Conservation (phyloP, 1,284 basidiomycete species). For the Cryptococcus sp. region DNA sequence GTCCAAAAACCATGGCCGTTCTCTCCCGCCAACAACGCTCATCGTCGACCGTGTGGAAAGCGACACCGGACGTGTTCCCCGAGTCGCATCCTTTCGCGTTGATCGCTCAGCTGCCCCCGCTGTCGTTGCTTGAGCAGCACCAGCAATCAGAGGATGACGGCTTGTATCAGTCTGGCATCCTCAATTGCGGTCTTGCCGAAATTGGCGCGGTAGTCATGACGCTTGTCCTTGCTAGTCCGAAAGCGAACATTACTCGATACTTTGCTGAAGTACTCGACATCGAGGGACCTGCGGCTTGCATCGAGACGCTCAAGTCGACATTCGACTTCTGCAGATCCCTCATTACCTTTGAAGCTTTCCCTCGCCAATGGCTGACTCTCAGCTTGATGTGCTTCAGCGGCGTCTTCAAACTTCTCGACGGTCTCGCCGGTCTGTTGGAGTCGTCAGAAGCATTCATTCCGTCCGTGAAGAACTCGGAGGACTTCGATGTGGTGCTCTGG, state of each 20-base stretch:
- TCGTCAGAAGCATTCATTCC: constrained; percentile 70
- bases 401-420: constrained; percentile 83
- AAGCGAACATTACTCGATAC: constrained; percentile 75
- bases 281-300: constrained; percentile 78
- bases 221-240: constrained; percentile 75
- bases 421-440: constrained; percentile 74
- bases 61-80: constrained; percentile 82
- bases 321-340: constrained; percentile 84
- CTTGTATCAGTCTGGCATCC: constrained; percentile 56
- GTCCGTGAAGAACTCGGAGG: constrained; percentile 61
- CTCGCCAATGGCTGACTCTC: constrained; percentile 87
- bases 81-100: constrained; percentile 91
- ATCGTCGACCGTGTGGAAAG: constrained; percentile 60
- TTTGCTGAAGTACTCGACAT: constrained; percentile 78
- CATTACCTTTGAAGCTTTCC: constrained; percentile 84
- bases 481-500: constrained; percentile 82
- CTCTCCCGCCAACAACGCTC: constrained; percentile 70
- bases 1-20: constrained; percentile 64
- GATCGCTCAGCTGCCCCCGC: constrained; percentile 66
- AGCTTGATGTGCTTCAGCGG: constrained; percentile 87
- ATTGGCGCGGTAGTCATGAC: constrained; percentile 82
- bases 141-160: constrained; percentile 27
- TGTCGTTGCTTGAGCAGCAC: constrained; percentile 50
- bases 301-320: constrained; percentile 69
- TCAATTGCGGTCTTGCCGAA: constrained; percentile 83